Evolutionary conservation across 371 early-diverging fungal genomes (phyloP), one percentile per base, ranked within the genome.

Genomic region (Mucor irregularis): DNA sequence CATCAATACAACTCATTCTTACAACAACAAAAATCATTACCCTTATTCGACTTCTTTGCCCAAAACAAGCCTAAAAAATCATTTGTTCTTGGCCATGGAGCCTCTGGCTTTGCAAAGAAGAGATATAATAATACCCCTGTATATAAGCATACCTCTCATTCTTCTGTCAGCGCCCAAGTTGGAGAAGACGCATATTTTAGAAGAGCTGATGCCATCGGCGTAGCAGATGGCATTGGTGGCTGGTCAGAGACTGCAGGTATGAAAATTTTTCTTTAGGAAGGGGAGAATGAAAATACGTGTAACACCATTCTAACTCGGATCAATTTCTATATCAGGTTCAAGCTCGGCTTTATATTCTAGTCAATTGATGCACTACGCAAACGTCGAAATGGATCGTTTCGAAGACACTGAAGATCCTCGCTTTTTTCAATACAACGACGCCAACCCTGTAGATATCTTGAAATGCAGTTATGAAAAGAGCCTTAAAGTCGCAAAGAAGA

Each of bases 361-460:
- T 42, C 89, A 92, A 57, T 63, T 97, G 38, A 97, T 97, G 98
- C 95, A 95, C 69, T 90, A 95, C 66, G 87, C 90, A 11, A 82
- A 78, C 56, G 58, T 80, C 17, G 94, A 97, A 67, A 71, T 95
- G 46, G 91, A 92, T 55, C 84, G 88, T 9, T 87, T 90, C 34
- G 78, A 77, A 42, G 67, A 77, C 33, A 67, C 69, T 1, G 78
- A 77, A 39, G 78, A 77, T 26, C 72, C 74, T 19, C 52, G 34
- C 10, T 77, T 77, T 57, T 67, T 62, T 35, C 84, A 86, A 42
- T 91, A 89, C 66, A 92, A 94, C 63, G 80, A 85, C 22, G 66
- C 68, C 8, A 82, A 91, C 53, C 95, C 96, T 0, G 79, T 86
- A 6, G 79, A 88, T n/a, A 79, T 97, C 24, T 60, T 97, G 53